Evolutionary conservation across 768 basidiomycete species (phyloP).

Genomic region (Melanogaster broomeanus): DNA sequence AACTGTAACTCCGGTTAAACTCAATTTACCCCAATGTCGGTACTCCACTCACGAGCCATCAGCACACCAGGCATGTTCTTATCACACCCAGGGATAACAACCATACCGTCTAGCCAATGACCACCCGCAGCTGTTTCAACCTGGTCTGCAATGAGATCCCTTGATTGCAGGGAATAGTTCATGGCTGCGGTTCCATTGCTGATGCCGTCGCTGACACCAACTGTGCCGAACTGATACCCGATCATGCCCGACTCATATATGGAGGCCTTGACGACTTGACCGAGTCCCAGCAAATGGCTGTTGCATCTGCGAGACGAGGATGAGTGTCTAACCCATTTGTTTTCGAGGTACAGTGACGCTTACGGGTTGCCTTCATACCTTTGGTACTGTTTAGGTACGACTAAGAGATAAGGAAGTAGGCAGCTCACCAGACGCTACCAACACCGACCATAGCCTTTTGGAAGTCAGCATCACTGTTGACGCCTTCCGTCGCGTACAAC

Average conservation of each 20-base stretch:
- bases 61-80: slow-evolving; percentile 99
- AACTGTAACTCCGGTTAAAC: slow-evolving; percentile 47
- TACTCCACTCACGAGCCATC: slow-evolving; percentile 78
- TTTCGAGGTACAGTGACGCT: slow-evolving; percentile 33
- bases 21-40: background rate
- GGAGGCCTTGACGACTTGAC: slow-evolving; percentile 84
- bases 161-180: slow-evolving; percentile 95
- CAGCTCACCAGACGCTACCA: slow-evolving; percentile 88
- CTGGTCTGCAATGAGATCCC: slow-evolving; percentile 96
- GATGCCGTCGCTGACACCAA: slow-evolving; percentile 97
- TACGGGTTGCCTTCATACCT: slow-evolving; percentile 99
- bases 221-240: slow-evolving; percentile 97
- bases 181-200: slow-evolving; percentile 96
- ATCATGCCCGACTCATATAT: slow-evolving; percentile 70
- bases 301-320: slow-evolving; percentile 70
- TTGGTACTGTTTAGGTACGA: slow-evolving; percentile 15
- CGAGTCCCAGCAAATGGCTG: slow-evolving; percentile 86
- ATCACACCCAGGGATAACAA: slow-evolving; percentile 96
- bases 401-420: background rate
- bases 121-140: slow-evolving; percentile 96
- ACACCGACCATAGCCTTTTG: slow-evolving; percentile 97
- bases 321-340: background rate
- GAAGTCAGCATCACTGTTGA: slow-evolving; percentile 79
- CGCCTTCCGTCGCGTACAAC: slow-evolving; percentile 98
- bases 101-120: slow-evolving; percentile 98